Evolutionary conservation across 768 basidiomycete genomes (phyloP), one percentile per base, ranked within the genome.

Genomic region (Tulasnella sp.): DNA sequence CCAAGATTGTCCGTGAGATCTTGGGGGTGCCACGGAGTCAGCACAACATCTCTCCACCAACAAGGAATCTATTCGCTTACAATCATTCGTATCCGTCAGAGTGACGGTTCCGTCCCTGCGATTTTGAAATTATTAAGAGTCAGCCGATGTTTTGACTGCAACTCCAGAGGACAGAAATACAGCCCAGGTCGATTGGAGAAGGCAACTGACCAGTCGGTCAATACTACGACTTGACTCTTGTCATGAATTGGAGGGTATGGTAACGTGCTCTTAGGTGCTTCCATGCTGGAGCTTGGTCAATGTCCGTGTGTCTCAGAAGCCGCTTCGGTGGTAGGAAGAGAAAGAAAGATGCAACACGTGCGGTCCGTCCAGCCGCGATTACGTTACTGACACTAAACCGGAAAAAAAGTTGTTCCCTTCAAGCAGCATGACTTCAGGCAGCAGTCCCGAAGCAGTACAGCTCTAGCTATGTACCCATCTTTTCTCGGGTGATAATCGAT

Each of bases 1-100:
- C 97, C 97, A 80, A 95, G 90, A 84, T 94, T 92, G 86, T 99
- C 97, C 48, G 96, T 96, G 88, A 97, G 85, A 85, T 92, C 95
- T 96, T 83, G 72, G 24, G n/a, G 58, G 28, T 42, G 14, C 31
- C 28, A n/a, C 18, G 48, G 3, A 24, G 76, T 24, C 20, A 31
- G 22, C n/a, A 1, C 4, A 40, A 80, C 37, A 34, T 34, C 18
- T 28, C n/a, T 40, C 20, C 40, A 42, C 22, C 18, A 37, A 69
- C 34, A 37, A 18, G 54, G 16, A 14, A 31, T 48, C 37, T 28
- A 58, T 46, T 20, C 46, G 46, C 1, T 18, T 84, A 96, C 94
- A 96, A 84, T 98, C 96, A 85, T 98, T 98, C 9, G 94, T 96
- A 85, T 98, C 96, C 84, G 90, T 91, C 58, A 90, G 96, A 3